Conservation (phyloP, 768 basidiomycete species). For the Suillus decipiens region DNA sequence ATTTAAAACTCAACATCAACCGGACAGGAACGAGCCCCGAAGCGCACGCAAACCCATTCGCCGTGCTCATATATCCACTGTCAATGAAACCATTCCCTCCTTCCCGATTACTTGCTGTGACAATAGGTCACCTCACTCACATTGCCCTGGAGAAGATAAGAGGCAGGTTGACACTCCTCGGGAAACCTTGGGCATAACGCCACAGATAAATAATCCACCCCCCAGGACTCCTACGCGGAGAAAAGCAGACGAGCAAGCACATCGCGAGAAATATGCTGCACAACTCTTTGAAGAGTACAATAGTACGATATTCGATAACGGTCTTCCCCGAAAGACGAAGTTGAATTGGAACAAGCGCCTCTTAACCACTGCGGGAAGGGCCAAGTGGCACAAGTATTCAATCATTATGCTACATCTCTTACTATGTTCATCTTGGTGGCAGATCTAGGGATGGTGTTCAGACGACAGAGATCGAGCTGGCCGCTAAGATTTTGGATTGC, state of each 20-base stretch:
- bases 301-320: constrained; percentile 50
- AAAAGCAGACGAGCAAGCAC: constrained; percentile 43
- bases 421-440: constrained; percentile 11
- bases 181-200: constrained; percentile 11
- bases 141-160: constrained; percentile 9
- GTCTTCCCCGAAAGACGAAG: constrained; percentile 54
- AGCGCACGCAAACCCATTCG: constrained; percentile 48
- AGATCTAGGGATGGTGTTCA: constrained; percentile 62
- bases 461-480: constrained; percentile 71
- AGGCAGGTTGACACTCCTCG: neutral
- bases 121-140: constrained; percentile 1
- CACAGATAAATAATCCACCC: constrained; percentile 17
- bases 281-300: constrained; percentile 66
- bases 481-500: constrained; percentile 77
- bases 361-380: constrained; percentile 68
- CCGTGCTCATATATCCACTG: constrained; percentile 10
- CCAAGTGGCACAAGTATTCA: constrained; percentile 59
- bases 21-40: constrained; percentile 48
- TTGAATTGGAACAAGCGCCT: constrained; percentile 70
- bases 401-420: neutral
- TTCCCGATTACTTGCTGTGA: neutral
- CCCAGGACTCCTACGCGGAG: constrained; percentile 42
- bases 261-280: constrained; percentile 54
- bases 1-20: constrained; percentile 9
- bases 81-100: neutral